Evolutionary conservation across 164 flowering plant species (phyloP).

Genomic region (Dillenia turbinata): DNA sequence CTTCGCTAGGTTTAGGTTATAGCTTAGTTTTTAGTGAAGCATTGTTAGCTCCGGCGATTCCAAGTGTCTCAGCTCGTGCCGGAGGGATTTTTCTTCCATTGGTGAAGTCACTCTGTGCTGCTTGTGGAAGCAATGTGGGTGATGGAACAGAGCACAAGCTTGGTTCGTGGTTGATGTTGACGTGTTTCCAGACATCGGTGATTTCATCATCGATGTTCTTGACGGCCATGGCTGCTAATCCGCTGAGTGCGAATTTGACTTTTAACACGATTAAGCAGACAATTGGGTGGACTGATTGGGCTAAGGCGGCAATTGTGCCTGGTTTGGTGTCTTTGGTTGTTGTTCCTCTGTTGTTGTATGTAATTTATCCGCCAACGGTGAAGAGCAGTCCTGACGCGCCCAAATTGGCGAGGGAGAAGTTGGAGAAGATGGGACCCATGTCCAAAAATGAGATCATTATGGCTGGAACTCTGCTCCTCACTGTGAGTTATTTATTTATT

Average conservation of each 20-base stretch:
- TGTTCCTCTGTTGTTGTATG: conserved; percentile 71
- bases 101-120: conserved; percentile 81
- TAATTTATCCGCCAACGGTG: conserved; percentile 77
- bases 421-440: conserved; percentile 96
- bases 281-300: conserved; percentile 94
- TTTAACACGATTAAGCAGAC: conserved; percentile 54
- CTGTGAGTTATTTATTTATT: conserved; percentile 41
- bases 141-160: conserved; percentile 76
- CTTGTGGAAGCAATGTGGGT: conserved; percentile 83
- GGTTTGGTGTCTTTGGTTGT: conserved; percentile 78
- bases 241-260: conserved; percentile 74
- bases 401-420: conserved; percentile 68
- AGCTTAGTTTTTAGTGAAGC: conserved; percentile 89
- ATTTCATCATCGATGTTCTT: conserved; percentile 86
- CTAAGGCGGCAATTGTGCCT: conserved; percentile 83
- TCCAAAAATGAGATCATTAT: conserved; percentile 74
- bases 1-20: conserved; percentile 78
- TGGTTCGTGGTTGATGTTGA: conserved; percentile 90
- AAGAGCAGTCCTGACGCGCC: conserved; percentile 96
- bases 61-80: conserved; percentile 82
- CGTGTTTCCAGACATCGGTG: conserved; percentile 89
- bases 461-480: conserved; percentile 75
- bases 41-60: conserved; percentile 81
- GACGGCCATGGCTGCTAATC: conserved; percentile 97
- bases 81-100: conserved; percentile 88